phyloP scores from a whole-genome alignment of 1,284 basidiomycete genomes.

The Heterobasidion parviporum region DNA sequence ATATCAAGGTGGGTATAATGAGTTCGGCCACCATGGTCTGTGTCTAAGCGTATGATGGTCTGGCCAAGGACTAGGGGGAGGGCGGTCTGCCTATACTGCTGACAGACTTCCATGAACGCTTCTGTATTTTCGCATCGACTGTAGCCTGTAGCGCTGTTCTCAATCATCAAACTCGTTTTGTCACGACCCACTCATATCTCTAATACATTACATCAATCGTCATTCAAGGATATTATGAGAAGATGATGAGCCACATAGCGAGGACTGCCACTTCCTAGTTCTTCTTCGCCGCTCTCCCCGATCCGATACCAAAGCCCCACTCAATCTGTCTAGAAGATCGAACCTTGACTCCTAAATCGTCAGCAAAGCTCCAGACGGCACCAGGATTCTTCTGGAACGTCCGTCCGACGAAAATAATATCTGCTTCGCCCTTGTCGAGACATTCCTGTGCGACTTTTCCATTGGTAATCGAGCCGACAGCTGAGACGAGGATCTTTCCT shows the following conservation, averaged over 20 bases:
- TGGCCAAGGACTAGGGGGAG: too few species aligned
- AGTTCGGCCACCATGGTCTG: not conserved
- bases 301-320: not conserved
- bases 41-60: not conserved
- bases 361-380: not conserved
- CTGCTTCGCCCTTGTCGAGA: constrained; percentile 36
- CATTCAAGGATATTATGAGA: not conserved
- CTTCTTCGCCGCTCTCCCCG: not conserved
- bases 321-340: not conserved
- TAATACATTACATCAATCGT: not conserved
- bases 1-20: not conserved
- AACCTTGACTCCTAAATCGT: not conserved
- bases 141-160: not conserved
- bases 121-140: not conserved
- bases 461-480: constrained; percentile 57
- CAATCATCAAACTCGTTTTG: not conserved
- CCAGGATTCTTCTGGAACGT: constrained; percentile 52
- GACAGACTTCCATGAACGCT: too few species aligned
- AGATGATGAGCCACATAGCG: not conserved
- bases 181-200: not conserved
- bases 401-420: constrained; percentile 42
- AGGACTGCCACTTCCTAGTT: not conserved
- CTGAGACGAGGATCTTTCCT: constrained; percentile 36
- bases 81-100: too few species aligned
- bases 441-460: constrained; percentile 56